phyloP scores from a whole-genome alignment of 306 rosid genomes.

The Astragalus glycyphyllos region DNA sequence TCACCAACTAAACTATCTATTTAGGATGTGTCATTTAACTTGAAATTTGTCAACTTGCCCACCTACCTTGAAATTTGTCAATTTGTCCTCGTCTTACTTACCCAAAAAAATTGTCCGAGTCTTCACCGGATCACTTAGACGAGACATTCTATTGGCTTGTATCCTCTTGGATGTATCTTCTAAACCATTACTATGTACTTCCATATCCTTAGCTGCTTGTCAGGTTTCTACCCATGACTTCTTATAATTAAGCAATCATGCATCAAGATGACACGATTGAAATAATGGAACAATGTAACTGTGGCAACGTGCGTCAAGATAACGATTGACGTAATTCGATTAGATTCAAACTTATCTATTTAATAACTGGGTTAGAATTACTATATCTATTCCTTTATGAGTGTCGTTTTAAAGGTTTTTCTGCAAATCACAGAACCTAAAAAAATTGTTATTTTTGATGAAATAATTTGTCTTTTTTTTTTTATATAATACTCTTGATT shows the following conservation, averaged over 20 bases:
- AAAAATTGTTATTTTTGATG: no score
- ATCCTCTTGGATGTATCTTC: constrained; percentile 17
- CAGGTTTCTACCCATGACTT: constrained; percentile 18
- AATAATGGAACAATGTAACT: constrained; percentile 34
- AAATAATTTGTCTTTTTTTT: no score
- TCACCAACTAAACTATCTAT: no score
- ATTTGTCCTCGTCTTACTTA: constrained; percentile 26
- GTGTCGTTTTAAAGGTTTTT: no score
- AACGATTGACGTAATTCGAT: neutral
- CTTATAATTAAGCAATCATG: neutral
- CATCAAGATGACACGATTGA: no score
- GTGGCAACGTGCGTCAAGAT: constrained; percentile 23
- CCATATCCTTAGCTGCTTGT: constrained; percentile 32
- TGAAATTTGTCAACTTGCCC: no score
- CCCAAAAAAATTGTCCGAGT: constrained; percentile 16
- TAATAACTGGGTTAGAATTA: no score
- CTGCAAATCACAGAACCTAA: no score
- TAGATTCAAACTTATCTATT: neutral
- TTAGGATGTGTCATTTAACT: no score
- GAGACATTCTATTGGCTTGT: constrained; percentile 34
- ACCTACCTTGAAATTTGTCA: constrained; percentile 44
- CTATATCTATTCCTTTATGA: no score
- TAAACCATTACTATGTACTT: constrained; percentile 13
- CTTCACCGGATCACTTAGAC: constrained; percentile 16
- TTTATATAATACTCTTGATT: no score